Evolutionary conservation across 805 yeast genomes (phyloP).

Genomic region (Teunomyces panamensis): DNA sequence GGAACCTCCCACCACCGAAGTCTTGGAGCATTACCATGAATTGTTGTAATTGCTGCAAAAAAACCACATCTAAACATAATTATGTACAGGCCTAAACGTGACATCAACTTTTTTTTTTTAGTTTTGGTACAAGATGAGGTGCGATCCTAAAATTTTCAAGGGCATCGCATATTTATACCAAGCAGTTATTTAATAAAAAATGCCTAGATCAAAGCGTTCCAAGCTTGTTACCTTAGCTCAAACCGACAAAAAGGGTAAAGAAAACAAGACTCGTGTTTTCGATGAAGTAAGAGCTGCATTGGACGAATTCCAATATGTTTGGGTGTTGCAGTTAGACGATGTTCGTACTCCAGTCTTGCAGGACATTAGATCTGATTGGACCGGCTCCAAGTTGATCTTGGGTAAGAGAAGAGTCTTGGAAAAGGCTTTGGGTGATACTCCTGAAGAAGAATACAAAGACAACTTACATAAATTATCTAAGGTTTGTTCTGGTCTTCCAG

Average conservation of each 20-base stretch:
- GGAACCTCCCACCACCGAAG: conserved; percentile 1
- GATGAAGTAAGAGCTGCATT: conserved; percentile 84
- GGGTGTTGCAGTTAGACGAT: conserved; percentile 86
- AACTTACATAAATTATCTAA: conserved; percentile 69
- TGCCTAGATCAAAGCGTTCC: conserved; percentile 98
- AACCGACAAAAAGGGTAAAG: conserved; percentile 93
- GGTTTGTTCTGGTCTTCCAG: conserved; percentile 73
- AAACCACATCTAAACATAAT: neutral
- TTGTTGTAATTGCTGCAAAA: conserved; percentile 3
- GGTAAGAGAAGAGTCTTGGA: conserved; percentile 93
- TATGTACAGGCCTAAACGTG: conserved; percentile 8
- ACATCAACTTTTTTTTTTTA: conserved; percentile 9
- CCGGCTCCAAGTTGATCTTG: conserved; percentile 80
- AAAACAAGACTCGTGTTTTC: conserved; percentile 84
- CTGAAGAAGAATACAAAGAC: conserved; percentile 88
- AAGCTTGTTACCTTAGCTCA: conserved; percentile 93
- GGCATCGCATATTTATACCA: conserved; percentile 2
- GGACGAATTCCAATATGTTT: conserved; percentile 72
- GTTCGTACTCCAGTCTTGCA: conserved; percentile 95
- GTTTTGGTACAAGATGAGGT: conserved; percentile 20
- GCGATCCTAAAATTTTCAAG: conserved; percentile 9
- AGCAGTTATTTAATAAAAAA: conserved; percentile 25
- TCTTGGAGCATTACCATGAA: neutral
- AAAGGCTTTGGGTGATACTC: conserved; percentile 85
- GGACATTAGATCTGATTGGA: conserved; percentile 90